Evolutionary conservation across 345 rosid species (phyloP).

Genomic region (Atalantia buxifolia): DNA sequence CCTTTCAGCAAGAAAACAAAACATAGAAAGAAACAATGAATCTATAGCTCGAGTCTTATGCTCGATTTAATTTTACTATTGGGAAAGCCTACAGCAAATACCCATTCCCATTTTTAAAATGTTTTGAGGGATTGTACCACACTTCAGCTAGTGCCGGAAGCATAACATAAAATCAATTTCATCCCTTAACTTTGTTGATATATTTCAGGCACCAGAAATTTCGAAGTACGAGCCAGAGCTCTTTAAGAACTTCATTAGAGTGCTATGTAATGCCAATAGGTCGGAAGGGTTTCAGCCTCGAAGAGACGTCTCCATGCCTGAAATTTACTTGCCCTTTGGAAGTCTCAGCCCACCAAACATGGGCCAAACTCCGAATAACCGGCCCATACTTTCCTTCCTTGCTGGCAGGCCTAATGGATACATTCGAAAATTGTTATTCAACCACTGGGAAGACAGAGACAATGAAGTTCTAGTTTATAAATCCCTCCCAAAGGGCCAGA

Average conservation of each 20-base stretch:
- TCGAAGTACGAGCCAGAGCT: slow-evolving; percentile 22
- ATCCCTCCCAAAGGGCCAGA: slow-evolving; percentile 19
- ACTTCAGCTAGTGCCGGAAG: no score
- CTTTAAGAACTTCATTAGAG: slow-evolving; percentile 25
- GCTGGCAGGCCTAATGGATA: no score
- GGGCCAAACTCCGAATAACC: neutral
- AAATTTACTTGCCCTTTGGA: slow-evolving; percentile 25
- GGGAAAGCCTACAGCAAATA: no score
- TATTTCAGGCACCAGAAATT: slow-evolving; percentile 40
- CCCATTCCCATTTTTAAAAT: no score
- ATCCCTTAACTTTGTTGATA: no score
- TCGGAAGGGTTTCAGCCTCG: slow-evolving; percentile 46
- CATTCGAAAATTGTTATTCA: slow-evolving; percentile 14
- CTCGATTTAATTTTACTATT: neutral
- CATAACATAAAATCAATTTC: no score
- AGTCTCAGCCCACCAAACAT: slow-evolving; percentile 20
- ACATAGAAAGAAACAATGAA: no score
- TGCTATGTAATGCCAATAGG: slow-evolving; percentile 27
- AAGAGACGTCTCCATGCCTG: slow-evolving; percentile 46
- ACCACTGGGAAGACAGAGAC: slow-evolving; percentile 44
- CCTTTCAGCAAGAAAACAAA: no score
- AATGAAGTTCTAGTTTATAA: slow-evolving; percentile 43
- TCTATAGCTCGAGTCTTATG: no score
- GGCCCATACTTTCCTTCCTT: no score
- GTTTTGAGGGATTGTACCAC: no score